Base-by-base conservation (phyloP, 2,329 filamentous ascomycete genomes). In the Canariomyces notabilis region DNA sequence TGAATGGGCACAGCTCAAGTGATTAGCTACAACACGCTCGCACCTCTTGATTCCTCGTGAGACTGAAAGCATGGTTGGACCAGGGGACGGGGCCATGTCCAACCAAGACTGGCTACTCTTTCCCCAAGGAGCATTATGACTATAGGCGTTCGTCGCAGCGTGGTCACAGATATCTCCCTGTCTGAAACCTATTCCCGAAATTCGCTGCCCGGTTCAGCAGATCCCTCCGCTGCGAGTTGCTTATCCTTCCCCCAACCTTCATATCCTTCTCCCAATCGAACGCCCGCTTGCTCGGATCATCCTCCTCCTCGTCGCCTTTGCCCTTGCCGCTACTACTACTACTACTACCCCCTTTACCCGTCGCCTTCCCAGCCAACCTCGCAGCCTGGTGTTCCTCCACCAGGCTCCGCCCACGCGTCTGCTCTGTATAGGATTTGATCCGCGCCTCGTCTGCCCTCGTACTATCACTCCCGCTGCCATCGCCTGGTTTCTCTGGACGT, bases 191-290 rank as follows among this genome's bases (percentile, higher is more conserved):
- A 1, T 84, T 84, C 3, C 85, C 83, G 67, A 96, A 95, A 59
- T 89, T 85, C 14, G 82, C 79, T 4, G 89, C 86, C 61, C 85
- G 85, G 55, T 79, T 85, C 49, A 96, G 64, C 71, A 97, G 71
- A 57, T 96, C 86, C 58, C 80, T 80, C 56, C 84, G 80, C 70
- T 95, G 83, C 29, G 82, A 75, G 54, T 82, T 72, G 20, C 82
- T 85, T 43, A 96, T 80, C 59, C 79, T 81, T 15, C 80, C 79
- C 7, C 84, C 83, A 2, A 87, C 69, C 32, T 80, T 85, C 80
- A 97, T 95, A 64, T 97, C 93, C 70, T 96, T 97, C 65, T 96
- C 88, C 52, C 82, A 77, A 68, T 96, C 89, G 67, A 97, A 97
- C 0, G 80, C 85, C 50, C 91, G 76, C 66, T 86, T 85, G 65